Conservation (phyloP, 1,139 yeast species). For the Protomyces lactucae-debilis region DNA sequence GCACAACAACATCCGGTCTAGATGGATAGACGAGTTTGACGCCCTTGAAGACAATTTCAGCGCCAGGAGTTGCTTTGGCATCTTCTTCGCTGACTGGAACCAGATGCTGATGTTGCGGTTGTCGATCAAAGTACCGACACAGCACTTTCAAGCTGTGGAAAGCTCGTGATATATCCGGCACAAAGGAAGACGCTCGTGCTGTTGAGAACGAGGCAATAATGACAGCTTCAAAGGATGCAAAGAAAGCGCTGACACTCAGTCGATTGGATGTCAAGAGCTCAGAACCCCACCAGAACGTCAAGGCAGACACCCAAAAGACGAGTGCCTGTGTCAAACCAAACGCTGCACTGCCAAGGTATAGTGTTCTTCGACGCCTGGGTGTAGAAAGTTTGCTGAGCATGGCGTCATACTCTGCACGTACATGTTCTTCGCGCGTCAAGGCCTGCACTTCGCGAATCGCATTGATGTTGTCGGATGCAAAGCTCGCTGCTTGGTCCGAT, state of each 20-base stretch:
- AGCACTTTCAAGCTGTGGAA: constrained; percentile 53
- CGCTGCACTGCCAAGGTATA: constrained; percentile 46
- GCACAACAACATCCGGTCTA: constrained; percentile 67
- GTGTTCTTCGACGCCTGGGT: constrained; percentile 49
- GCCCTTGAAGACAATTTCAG: constrained; percentile 53
- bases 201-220: constrained; percentile 39
- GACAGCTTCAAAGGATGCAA: constrained; percentile 41
- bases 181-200: constrained; percentile 48
- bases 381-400: constrained; percentile 47
- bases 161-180: constrained; percentile 55
- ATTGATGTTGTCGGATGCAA: constrained; percentile 48
- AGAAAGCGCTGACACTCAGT: constrained; percentile 30
- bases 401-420: constrained; percentile 51
- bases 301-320: constrained; percentile 35
- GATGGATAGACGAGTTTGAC: constrained; percentile 79
- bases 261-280: constrained; percentile 32
- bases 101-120: constrained; percentile 42
- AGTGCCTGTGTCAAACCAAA: constrained; percentile 36
- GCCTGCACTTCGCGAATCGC: constrained; percentile 50
- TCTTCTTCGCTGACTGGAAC: constrained; percentile 43
- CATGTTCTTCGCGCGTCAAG: constrained; percentile 53
- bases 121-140: constrained; percentile 49
- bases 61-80: constrained; percentile 37
- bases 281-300: constrained; percentile 37
- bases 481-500: constrained; percentile 48